These are phyloP conservation scores for Tetradesmus lagerheimii DNA, from an alignment of 139 green algal genomes.

Conservation along the genomic window DNA sequence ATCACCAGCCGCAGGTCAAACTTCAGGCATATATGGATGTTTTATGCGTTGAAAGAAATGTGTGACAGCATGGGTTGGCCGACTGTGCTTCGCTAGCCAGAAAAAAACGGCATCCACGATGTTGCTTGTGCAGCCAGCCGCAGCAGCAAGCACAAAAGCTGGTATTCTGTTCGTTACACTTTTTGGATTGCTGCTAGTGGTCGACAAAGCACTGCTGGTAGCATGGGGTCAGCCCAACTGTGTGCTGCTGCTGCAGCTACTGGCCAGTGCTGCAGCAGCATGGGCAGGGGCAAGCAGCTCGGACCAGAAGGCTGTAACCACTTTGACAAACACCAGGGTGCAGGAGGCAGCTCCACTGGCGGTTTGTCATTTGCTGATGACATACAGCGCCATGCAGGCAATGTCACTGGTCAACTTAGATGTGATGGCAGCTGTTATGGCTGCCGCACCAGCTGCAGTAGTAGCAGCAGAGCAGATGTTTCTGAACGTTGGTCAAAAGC, in stretches of 20 bases:
- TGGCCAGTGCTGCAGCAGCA: neutral
- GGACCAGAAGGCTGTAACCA: neutral
- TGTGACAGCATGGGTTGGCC: neutral
- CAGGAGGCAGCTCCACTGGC: neutral
- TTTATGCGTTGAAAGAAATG: no score
- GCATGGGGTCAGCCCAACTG: neutral
- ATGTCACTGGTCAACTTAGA: neutral
- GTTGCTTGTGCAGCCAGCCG: neutral
- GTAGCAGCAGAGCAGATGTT: neutral
- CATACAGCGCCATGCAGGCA: neutral
- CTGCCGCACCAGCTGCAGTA: neutral
- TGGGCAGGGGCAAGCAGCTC: neutral
- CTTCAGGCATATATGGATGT: no score
- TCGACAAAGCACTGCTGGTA: neutral
- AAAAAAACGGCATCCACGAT: neutral
- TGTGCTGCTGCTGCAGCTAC: neutral
- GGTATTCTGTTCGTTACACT: neutral
- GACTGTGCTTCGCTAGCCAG: neutral
- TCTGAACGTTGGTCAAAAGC: neutral
- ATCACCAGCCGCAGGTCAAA: no score
- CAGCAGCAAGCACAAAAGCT: neutral
- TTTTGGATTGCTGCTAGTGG: neutral
- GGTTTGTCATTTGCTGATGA: neutral
- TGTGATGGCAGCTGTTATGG: neutral
- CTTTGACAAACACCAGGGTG: neutral